Conservation (phyloP, 768 basidiomycete genomes). For the Suillus spraguei region DNA sequence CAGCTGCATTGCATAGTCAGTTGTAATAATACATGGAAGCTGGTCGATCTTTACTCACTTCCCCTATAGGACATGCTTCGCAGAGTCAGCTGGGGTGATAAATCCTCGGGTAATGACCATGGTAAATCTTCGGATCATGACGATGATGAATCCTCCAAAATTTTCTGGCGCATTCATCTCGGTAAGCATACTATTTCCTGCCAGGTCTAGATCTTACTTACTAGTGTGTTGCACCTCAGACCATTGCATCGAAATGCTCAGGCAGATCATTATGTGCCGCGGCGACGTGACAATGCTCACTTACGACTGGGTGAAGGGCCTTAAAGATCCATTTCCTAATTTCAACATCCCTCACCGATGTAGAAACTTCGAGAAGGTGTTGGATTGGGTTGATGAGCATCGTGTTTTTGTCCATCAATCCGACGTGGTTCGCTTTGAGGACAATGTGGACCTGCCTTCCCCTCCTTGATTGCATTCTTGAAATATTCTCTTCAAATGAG, state of each 20-base stretch:
- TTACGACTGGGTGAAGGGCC: background rate
- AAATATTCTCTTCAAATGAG: too few species aligned
- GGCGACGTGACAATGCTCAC: background rate
- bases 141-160: background rate
- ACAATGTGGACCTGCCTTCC: too few species aligned
- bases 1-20: background rate
- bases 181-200: background rate
- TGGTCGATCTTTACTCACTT: background rate
- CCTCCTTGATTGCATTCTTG: too few species aligned
- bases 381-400: too few species aligned
- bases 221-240: background rate
- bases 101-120: background rate
- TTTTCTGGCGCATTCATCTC: background rate
- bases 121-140: too few species aligned
- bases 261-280: background rate
- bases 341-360: too few species aligned
- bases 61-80: background rate
- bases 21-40: background rate
- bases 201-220: background rate
- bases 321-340: too few species aligned
- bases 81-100: background rate
- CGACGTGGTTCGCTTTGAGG: too few species aligned
- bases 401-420: too few species aligned
- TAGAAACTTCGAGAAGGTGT: too few species aligned
- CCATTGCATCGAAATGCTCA: background rate